Percentiles rank a stretch among this genome's conserved stretches.
phyloP scores from a whole-genome alignment of 2,329 filamentous ascomycete species.

The Cercospora nicotianae region DNA sequence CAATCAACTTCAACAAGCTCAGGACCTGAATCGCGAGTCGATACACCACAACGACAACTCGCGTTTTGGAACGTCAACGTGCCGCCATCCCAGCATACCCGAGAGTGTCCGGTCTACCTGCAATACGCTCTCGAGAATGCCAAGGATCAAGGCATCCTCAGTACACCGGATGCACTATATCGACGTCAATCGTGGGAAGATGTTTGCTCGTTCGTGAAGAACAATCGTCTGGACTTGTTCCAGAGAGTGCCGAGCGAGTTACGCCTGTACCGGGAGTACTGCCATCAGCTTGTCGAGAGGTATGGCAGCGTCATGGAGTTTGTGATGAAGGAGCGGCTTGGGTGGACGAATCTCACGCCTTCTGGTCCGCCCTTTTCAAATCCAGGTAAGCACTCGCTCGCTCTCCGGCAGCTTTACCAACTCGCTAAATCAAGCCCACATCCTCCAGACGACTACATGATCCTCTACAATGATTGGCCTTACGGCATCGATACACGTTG shows the following conservation, averaged over 20 bases:
- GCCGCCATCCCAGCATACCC: conserved; percentile 59
- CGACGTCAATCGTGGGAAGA: conserved; percentile 65
- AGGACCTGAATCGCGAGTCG: neutral
- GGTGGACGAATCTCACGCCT: conserved; percentile 58
- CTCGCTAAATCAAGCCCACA: neutral
- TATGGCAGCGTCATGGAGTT: conserved; percentile 79
- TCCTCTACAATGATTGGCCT: conserved; percentile 90
- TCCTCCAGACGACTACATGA: conserved; percentile 53
- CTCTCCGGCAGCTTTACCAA: neutral
- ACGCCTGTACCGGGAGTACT: conserved; percentile 73
- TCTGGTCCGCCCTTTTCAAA: conserved; percentile 5
- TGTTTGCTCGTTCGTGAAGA: conserved; percentile 61
- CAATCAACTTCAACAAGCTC: neutral
- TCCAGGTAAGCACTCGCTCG: neutral
- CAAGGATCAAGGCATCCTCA: conserved; percentile 71
- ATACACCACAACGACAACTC: conserved; percentile 2
- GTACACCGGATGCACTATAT: conserved; percentile 68
- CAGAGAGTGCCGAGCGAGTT: conserved; percentile 75
- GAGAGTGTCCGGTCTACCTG: conserved; percentile 72
- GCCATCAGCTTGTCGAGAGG: conserved; percentile 60
- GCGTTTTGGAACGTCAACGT: conserved; percentile 87
- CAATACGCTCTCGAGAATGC: conserved; percentile 51
- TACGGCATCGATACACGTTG: conserved; percentile 79
- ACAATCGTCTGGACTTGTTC: conserved; percentile 73
- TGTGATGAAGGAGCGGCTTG: conserved; percentile 67